phyloP scores from a whole-genome alignment of 345 rosid species.

The Lumnitzera littorea region DNA sequence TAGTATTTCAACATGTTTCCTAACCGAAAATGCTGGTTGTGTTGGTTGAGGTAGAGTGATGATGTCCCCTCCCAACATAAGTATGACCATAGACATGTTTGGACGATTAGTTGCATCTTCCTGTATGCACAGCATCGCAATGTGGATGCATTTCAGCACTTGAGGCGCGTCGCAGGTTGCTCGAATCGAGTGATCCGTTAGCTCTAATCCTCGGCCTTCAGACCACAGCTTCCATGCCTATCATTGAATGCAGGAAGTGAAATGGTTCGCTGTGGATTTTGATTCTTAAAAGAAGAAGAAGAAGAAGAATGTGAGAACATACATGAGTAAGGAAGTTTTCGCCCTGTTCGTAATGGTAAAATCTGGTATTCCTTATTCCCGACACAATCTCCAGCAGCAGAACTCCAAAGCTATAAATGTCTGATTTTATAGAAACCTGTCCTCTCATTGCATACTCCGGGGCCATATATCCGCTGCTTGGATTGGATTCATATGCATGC shows the following conservation, averaged over 20 bases:
- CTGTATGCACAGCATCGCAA: conserved; percentile 14
- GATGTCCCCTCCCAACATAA: conserved; percentile 7
- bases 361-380: background rate
- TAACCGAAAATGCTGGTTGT: background rate
- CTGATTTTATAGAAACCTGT: conserved; percentile 25
- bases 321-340: conserved; percentile 24
- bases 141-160: conserved; percentile 15
- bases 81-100: conserved; percentile 7
- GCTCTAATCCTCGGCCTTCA: background rate
- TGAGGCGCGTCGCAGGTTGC: conserved; percentile 6
- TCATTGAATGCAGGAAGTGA: background rate
- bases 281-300: too few relatives aligned
- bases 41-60: background rate
- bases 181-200: conserved; percentile 3
- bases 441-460: conserved; percentile 32
- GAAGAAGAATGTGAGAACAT: conserved; percentile 3
- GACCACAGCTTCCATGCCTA: conserved; percentile 27
- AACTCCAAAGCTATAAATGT: conserved; percentile 15
- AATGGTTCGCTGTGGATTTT: too few relatives aligned
- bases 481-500: background rate
- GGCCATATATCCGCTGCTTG: conserved; percentile 29
- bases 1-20: background rate
- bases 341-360: background rate
- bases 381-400: conserved; percentile 7
- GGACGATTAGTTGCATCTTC: conserved; percentile 15